These are phyloP conservation scores for Psilocybe sp. DNA, from an alignment of 768 basidiomycete genomes.

Conservation along the genomic window DNA sequence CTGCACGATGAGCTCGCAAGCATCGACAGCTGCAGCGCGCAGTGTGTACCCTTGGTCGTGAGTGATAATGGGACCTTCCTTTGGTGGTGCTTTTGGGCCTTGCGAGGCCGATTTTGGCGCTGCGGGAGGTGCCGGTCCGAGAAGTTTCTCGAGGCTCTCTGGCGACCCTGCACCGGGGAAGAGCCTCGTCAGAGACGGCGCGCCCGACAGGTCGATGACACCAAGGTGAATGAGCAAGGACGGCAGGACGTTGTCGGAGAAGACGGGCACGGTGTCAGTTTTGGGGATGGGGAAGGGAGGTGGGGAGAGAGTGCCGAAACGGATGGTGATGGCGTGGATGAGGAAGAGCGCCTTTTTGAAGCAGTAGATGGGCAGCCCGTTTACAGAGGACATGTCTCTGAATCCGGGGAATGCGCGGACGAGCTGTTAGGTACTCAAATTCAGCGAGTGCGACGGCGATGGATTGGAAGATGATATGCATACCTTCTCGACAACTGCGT, in stretches of 20 bases:
- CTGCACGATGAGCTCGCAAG: constrained; percentile 67
- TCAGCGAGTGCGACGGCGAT: neutral
- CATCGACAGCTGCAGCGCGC: constrained; percentile 78
- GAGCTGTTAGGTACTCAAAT: constrained; percentile 41
- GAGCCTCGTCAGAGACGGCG: constrained; percentile 38
- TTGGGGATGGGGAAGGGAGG: constrained; percentile 62
- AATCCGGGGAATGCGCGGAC: constrained; percentile 80
- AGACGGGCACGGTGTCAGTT: constrained; percentile 59
- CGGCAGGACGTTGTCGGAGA: constrained; percentile 80
- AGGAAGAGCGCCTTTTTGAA: constrained; percentile 91
- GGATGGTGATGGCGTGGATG: constrained; percentile 61
- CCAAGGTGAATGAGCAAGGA: constrained; percentile 79
- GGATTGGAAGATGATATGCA: constrained; percentile 13
- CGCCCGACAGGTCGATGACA: constrained; percentile 62
- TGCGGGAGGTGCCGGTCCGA: constrained; percentile 26
- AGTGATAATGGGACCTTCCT: constrained; percentile 53
- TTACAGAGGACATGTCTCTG: constrained; percentile 68
- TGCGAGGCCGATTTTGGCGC: neutral
- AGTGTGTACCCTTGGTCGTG: constrained; percentile 65
- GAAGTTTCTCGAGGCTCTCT: constrained; percentile 35
- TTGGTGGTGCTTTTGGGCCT: constrained; percentile 15
- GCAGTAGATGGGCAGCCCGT: constrained; percentile 72
- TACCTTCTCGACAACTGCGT: constrained; percentile 56
- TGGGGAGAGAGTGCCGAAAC: constrained; percentile 57
- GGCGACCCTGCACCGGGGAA: constrained; percentile 48